Conservation (phyloP, 768 basidiomycete species). For the Rhizopogon roseolus region DNA sequence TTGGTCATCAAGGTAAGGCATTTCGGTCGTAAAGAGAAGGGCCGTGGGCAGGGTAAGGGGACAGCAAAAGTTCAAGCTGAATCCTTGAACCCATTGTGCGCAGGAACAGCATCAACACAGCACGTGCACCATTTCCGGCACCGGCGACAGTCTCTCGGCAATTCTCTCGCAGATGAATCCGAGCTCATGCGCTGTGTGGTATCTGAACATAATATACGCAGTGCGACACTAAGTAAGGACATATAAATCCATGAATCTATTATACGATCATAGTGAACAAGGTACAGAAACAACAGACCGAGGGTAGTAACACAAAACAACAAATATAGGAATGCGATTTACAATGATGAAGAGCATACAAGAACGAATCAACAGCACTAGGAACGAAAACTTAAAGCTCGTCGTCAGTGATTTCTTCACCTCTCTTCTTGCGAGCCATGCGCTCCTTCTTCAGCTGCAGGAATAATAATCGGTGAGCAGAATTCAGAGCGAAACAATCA, state of each 20-base stretch:
- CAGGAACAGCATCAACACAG: not conserved
- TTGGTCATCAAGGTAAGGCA: slow-evolving; percentile 21
- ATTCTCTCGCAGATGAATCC: not conserved
- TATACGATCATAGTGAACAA: slow-evolving; percentile 14
- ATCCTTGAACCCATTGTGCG: not conserved
- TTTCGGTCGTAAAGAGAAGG: slow-evolving; percentile 18
- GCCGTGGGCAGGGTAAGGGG: not conserved
- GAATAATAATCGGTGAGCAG: slow-evolving; percentile 9
- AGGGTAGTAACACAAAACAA: slow-evolving; percentile 3
- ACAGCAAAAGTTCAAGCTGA: not conserved
- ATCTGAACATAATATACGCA: not conserved
- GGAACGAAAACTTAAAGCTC: slow-evolving; percentile 29
- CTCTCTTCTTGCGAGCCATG: slow-evolving; percentile 83
- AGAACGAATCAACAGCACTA: slow-evolving; percentile 1
- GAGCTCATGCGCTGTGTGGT: no score
- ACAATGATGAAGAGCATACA: slow-evolving; percentile 4
- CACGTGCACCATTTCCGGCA: not conserved
- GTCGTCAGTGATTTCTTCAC: slow-evolving; percentile 74
- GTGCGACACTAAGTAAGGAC: not conserved
- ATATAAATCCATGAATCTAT: slow-evolving; percentile 8
- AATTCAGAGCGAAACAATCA: not conserved
- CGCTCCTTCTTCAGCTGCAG: slow-evolving; percentile 85
- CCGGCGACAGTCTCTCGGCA: no score
- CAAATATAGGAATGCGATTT: slow-evolving; percentile 3
- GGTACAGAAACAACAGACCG: slow-evolving; percentile 15